A percentile compares a stretch with the other conserved stretches of the same genome.
Conservation (phyloP, 169 alveolate species). For the Plasmodium chabaudi region DNA sequence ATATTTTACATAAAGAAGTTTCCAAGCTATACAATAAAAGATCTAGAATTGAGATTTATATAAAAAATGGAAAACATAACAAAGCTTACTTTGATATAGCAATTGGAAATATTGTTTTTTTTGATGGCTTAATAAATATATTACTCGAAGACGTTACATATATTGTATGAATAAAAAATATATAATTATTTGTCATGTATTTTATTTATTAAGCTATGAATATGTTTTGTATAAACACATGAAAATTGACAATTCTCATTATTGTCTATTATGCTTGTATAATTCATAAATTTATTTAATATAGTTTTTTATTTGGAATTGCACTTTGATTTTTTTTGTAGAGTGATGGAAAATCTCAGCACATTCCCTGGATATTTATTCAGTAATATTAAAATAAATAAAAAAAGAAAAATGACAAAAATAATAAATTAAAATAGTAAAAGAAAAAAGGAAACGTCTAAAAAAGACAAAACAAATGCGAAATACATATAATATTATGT, state of each 20-base stretch:
- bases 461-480: background rate
- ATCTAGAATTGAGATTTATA: constrained; percentile 32
- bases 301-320: background rate
- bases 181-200: background rate
- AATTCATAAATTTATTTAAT: background rate
- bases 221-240: background rate
- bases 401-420: background rate
- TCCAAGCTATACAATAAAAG: constrained; percentile 33
- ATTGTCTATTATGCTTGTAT: too few species aligned
- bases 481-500: background rate
- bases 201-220: background rate
- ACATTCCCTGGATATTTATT: constrained; percentile 67
- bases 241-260: too few species aligned
- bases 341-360: constrained; percentile 12
- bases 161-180: constrained; percentile 20
- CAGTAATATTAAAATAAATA: constrained; percentile 31
- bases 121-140: constrained; percentile 19
- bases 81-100: constrained; percentile 7
- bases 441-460: constrained; percentile 7
- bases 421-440: background rate
- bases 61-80: constrained; percentile 22
- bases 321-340: background rate
- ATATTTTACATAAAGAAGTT: constrained; percentile 28
- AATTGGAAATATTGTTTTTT: constrained; percentile 59
- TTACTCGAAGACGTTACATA: constrained; percentile 39